A percentile compares a stretch with the other conserved stretches of the same genome.
phyloP scores from a whole-genome alignment of 257 asterid genomes.

The Petrea volubilis region DNA sequence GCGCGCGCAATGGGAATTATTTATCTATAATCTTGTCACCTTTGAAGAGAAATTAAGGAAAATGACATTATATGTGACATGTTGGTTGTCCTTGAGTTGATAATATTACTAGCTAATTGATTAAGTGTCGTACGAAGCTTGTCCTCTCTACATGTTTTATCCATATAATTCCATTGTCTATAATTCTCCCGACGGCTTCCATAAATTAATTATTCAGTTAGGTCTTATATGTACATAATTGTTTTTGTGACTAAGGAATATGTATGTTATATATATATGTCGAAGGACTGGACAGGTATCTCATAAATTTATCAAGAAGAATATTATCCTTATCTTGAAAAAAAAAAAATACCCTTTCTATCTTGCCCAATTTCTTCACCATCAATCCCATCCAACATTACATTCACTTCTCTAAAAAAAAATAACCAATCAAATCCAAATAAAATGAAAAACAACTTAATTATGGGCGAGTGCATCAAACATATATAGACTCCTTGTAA shows the following conservation, averaged over 20 bases:
- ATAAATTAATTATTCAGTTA: too few species aligned
- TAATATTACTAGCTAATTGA: too few species aligned
- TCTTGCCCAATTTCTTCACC: not conserved
- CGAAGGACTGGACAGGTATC: not conserved
- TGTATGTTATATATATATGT: too few species aligned
- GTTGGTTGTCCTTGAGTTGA: too few species aligned
- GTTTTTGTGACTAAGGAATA: not conserved
- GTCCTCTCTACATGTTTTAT: too few species aligned
- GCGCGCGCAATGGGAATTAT: too few species aligned
- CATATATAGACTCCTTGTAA: not conserved
- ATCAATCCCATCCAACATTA: not conserved
- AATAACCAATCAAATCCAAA: not conserved
- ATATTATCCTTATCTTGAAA: slow-evolving; percentile 17
- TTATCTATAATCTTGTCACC: too few species aligned
- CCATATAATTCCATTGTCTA: too few species aligned
- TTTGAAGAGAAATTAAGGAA: too few species aligned
- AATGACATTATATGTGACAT: too few species aligned
- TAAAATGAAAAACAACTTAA: not conserved
- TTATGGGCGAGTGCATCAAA: not conserved
- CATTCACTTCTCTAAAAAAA: not conserved
- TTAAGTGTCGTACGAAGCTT: too few species aligned
- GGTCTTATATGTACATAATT: not conserved
- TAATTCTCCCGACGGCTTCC: too few species aligned
- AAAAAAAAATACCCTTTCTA: slow-evolving; percentile 3
- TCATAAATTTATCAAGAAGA: not conserved